Percentiles rank a stretch among this genome's conserved stretches.
phyloP scores from a whole-genome alignment of 139 green algal genomes.

The Pleodorina starrii region DNA sequence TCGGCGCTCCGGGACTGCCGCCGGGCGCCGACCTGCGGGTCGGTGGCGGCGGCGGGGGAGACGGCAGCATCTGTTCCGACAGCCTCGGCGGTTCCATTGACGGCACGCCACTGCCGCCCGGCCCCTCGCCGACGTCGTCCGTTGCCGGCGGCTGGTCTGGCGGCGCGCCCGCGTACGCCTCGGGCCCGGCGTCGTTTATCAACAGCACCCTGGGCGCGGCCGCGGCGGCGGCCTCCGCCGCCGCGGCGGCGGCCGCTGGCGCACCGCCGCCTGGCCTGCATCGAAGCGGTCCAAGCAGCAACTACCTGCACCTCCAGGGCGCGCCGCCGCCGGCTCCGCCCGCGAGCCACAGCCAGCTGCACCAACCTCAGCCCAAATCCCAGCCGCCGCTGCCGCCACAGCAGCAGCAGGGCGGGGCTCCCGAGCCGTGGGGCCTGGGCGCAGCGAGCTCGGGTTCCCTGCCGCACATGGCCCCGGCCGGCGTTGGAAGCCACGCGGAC shows the following conservation, averaged over 20 bases:
- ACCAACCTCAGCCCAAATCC: not conserved
- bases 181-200: not conserved
- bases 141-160: not conserved
- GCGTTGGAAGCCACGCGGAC: constrained; percentile 19
- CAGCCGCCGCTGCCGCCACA: not conserved
- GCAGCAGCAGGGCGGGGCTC: not conserved
- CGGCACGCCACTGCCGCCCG: not conserved
- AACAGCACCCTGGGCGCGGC: not conserved
- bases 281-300: not conserved
- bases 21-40: not conserved
- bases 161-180: not conserved
- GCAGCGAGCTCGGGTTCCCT: not conserved
- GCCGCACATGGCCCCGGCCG: not conserved
- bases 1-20: not conserved
- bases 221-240: not conserved
- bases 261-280: not conserved
- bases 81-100: constrained; percentile 22
- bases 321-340: not conserved
- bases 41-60: not conserved
- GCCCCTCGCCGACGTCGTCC: not conserved
- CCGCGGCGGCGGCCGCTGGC: not conserved
- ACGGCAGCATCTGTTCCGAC: constrained; percentile 7
- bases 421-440: not conserved
- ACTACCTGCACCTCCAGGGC: constrained; percentile 1
- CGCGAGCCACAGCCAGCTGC: not conserved